Conservation (phyloP, 176 grass and related monocot species). For the Paspalum notatum region DNA sequence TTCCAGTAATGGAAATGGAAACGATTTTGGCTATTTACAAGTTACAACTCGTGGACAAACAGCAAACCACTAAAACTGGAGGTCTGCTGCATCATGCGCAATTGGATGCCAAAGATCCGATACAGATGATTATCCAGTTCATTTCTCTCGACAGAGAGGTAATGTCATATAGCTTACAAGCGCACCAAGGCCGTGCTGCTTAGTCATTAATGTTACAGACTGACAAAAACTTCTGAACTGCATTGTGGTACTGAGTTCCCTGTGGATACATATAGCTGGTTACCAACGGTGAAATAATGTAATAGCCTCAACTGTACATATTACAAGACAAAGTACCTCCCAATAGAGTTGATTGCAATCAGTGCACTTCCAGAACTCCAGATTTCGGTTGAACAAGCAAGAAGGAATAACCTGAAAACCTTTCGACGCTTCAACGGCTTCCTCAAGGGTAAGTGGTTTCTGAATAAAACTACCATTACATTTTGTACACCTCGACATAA, state of each 20-base stretch:
- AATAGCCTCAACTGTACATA: background rate
- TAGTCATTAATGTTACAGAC: slow-evolving; percentile 89
- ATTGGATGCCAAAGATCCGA: background rate
- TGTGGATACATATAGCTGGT: slow-evolving; percentile 34
- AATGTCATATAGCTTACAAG: background rate
- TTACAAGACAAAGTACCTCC: slow-evolving; percentile 71
- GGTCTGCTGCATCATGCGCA: background rate
- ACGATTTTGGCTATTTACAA: slow-evolving; percentile 34
- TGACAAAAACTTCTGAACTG: slow-evolving; percentile 80
- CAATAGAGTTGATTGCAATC: slow-evolving; percentile 95
- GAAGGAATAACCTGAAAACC: slow-evolving; percentile 92
- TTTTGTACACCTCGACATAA: slow-evolving; percentile 98
- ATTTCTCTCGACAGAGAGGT: background rate
- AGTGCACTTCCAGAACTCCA: slow-evolving; percentile 97
- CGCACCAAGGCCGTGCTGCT: slow-evolving; percentile 16
- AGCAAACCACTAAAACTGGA: slow-evolving; percentile 16
- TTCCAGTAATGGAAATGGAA: background rate
- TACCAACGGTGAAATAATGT: slow-evolving; percentile 8
- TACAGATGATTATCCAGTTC: background rate
- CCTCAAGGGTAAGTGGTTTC: slow-evolving; percentile 80
- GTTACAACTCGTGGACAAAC: background rate
- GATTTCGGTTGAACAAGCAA: slow-evolving; percentile 82
- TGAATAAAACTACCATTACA: slow-evolving; percentile 99
- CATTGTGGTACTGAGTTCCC: slow-evolving; percentile 97
- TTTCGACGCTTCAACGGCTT: slow-evolving; percentile 87